Base-by-base conservation (phyloP, 768 basidiomycete genomes). In the Stropharia rugosoannulata region DNA sequence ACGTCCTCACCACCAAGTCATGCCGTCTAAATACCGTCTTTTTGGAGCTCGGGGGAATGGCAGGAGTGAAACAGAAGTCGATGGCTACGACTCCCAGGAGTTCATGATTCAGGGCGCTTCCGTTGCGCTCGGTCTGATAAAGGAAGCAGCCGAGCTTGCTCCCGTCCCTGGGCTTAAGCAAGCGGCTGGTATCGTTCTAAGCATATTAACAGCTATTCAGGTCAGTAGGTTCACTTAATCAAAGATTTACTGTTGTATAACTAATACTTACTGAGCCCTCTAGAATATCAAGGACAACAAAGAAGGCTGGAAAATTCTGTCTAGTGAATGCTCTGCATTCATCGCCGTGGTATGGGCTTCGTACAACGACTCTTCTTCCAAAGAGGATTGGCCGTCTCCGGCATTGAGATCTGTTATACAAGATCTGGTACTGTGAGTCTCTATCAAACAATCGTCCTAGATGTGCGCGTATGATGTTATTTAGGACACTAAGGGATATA, bases 321-420 rank as follows among this genome's bases (percentile, higher is more conserved):
- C 40, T 1, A 35, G 45, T 32, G 55, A 57, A 22, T 27, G 42
- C 7, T 43, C 49, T 27, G 55, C 43, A 16, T 37, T 57, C 22
- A 57, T 57, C n/a, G 55, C 49, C 27, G 55, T 44, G 8, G 22
- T 57, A 4, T 57, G 55, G 55, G 16, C 36, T 12, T 57, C 55
- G 5, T 57, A 51, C 32, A 39, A 46, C 41, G 51, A 32, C 8
- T 42, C 55, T 16, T n/a, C 12, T 11, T 29, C 27, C 15, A 36
- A 36, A 44, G 51, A 42, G 22, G 16, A 18, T 11, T 55, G 54
- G 54, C 47, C 48, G 19, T 29, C 54, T 15, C 5, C 15, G 5
- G 39, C 27, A 18, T 13, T 55, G 37, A 27, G n/a, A 49, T 11
- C 16, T 5, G 51, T 13, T 19, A 43, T 52, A 42, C 13, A 52